Evolutionary conservation across 768 basidiomycete species (phyloP).

Genomic region (Boletus rex-veris): DNA sequence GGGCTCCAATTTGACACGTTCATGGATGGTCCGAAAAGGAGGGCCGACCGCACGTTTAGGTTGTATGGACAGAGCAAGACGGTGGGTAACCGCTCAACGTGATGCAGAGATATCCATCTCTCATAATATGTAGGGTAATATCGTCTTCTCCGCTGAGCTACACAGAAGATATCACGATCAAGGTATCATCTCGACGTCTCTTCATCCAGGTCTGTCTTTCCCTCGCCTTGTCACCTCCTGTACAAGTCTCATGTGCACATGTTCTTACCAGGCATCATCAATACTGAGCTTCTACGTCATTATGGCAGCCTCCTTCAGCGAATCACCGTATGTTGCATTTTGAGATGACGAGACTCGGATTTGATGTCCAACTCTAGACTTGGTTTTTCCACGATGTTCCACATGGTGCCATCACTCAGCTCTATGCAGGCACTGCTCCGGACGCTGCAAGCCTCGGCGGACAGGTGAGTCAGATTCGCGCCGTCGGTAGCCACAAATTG

Average conservation of each 20-base stretch:
- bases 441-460: constrained; percentile 4
- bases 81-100: neutral
- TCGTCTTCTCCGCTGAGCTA: constrained; percentile 44
- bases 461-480: neutral
- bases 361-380: neutral
- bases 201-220: constrained; percentile 40
- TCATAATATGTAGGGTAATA: constrained; percentile 35
- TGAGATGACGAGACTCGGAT: too few relatives aligned
- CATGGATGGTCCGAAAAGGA: constrained; percentile 36
- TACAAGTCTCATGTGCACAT: neutral
- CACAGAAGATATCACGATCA: constrained; percentile 42
- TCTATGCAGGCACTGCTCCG: constrained; percentile 6
- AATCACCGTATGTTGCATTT: neutral
- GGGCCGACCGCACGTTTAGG: constrained; percentile 11
- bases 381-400: neutral
- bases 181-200: constrained; percentile 41
- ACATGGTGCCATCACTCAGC: constrained; percentile 6
- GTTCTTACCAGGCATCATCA: constrained; percentile 3
- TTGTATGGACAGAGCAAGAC: constrained; percentile 31
- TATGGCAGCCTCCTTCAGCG: neutral
- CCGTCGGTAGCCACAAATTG: neutral
- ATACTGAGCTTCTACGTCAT: constrained; percentile 3
- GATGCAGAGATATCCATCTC: neutral
- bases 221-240: neutral
- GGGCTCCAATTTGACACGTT: constrained; percentile 38